These are phyloP conservation scores for Cardamine resedifolia DNA, from an alignment of 345 rosid species.

Conservation along the genomic window DNA sequence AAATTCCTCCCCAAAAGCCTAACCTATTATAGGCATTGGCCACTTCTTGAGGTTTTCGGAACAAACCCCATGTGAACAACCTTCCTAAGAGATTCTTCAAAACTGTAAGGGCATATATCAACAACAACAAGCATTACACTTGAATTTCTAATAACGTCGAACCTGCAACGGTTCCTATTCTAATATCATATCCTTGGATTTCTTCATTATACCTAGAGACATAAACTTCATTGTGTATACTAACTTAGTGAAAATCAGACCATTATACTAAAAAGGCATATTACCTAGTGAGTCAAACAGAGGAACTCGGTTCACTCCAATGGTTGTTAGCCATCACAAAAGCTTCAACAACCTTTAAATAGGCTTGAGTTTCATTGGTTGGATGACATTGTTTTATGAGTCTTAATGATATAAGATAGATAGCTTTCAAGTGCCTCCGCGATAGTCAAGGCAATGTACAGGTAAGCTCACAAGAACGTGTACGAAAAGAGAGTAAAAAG, in stretches of 20 bases:
- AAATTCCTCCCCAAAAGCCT: no score
- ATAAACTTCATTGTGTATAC: neutral
- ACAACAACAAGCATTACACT: no score
- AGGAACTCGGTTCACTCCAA: neutral
- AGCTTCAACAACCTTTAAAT: conserved; percentile 23
- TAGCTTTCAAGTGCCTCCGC: conserved; percentile 43
- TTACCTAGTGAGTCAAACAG: neutral
- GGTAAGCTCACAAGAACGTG: no score
- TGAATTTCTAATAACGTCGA: no score
- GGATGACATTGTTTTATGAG: conserved; percentile 39
- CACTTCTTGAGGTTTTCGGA: no score
- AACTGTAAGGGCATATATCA: no score
- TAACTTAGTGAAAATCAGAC: neutral
- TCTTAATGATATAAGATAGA: conserved; percentile 29
- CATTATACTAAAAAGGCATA: neutral
- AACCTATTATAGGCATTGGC: no score
- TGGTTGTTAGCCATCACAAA: neutral
- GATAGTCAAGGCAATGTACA: conserved; percentile 20
- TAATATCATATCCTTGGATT: no score
- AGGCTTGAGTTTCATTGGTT: conserved; percentile 41
- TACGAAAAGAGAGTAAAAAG: no score
- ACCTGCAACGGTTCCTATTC: no score
- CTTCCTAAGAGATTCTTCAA: no score
- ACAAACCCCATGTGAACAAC: no score
- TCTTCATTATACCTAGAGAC: neutral